Base-by-base conservation (phyloP, 352 stramenopile species). In the Phytophthora aleatoria region DNA sequence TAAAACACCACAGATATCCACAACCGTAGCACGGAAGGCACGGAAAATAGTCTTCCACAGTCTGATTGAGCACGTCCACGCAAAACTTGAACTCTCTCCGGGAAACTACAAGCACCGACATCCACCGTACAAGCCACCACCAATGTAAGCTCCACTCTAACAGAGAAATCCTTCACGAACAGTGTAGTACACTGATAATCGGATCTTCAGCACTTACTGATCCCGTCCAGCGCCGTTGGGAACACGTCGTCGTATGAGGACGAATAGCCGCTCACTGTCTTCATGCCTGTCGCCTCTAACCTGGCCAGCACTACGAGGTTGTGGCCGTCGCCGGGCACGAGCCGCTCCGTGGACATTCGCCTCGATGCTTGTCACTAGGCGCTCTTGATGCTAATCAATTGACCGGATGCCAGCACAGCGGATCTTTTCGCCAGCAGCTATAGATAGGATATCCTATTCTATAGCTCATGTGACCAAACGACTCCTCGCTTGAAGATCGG, bases 71-170 rank as follows among this genome's bases (percentile, higher is more conserved):
- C 15, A 87, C 71, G 20, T 89, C 74, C 28, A 92, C 79, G 61
- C 84, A 90, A 28, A 87, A 88, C 61, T 85, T 78, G 74, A 92
- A 92, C 64, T 91, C 81, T 50, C 86, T 89, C 13, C 78, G 69
- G 11, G 81, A 79, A 13, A 92, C 84, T 92, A 48, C 49, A 35
- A 1, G 26, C 52, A 66, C 49, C 33, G 15, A 27, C 41, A 61
- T 27, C 13, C 8, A 61, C 3, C 9, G n/a, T 20, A 67, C n/a
- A 35, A 47, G 39, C 9, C 35, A 50, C 4, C 20, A 51, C 27
- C n/a, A 6, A 9, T 3, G n/a, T 64, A 24, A 73, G 47, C 3
- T 16, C 33, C 16, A 28, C 39, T 8, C 12, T 7, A 64, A 43
- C 33, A 38, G 44, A 16, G 10, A 2, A 31, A 27, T 35, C 2